Conservation (phyloP, 345 rosid genomes). For the Hibiscus tridactylites region DNA sequence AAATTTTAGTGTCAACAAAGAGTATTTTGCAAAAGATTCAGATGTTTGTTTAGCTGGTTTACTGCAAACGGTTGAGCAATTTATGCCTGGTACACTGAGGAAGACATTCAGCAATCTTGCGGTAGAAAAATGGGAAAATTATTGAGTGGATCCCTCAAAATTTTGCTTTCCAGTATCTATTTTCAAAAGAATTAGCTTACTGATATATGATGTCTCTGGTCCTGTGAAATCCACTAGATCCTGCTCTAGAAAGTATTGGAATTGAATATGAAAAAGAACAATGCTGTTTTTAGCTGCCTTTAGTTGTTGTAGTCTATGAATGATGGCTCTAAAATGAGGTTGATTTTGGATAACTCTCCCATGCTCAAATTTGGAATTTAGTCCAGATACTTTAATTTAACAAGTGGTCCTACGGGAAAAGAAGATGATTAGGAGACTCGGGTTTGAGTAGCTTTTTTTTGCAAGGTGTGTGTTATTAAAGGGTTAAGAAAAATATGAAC, state of each 20-base stretch:
- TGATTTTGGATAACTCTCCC: not conserved
- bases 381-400: not conserved
- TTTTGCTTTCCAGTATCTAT: constrained; percentile 46
- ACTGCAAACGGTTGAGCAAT: constrained; percentile 35
- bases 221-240: not conserved
- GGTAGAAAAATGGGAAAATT: constrained; percentile 34
- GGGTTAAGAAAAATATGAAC: too few species aligned
- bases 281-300: not conserved
- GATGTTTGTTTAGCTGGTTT: constrained; percentile 45
- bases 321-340: not conserved
- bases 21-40: constrained; percentile 51
- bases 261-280: not conserved
- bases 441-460: too few species aligned
- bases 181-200: constrained; percentile 28
- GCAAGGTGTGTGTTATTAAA: too few species aligned
- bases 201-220: not conserved
- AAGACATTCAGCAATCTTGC: constrained; percentile 24
- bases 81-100: constrained; percentile 32
- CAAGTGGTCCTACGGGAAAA: too few species aligned
- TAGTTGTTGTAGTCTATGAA: too few species aligned
- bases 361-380: not conserved
- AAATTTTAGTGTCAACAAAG: constrained; percentile 40
- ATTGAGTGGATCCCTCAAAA: constrained; percentile 69
- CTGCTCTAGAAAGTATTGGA: not conserved
- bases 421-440: too few species aligned